Conservation (phyloP, 176 grass and related monocot species). For the Pontederia crassipes region DNA sequence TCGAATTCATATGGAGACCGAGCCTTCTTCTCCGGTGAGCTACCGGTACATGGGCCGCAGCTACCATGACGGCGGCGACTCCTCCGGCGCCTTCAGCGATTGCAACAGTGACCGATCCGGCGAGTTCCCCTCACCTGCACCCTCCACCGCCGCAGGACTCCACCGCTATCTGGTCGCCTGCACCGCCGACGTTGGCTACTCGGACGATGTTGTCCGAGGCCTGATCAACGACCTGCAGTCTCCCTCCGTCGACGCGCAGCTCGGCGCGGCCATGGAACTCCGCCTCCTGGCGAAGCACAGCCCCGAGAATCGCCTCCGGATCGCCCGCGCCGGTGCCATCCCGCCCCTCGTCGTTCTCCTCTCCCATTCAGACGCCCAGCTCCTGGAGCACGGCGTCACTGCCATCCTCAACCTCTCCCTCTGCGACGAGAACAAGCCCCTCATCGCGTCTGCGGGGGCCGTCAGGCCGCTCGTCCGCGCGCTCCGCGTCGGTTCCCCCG, state of each 20-base stretch:
- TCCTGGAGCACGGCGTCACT: constrained; percentile 81
- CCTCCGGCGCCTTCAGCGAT: constrained; percentile 28
- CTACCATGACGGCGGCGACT: too few relatives aligned
- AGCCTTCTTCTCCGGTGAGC: too few relatives aligned
- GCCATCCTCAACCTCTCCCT: constrained; percentile 84
- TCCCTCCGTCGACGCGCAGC: constrained; percentile 45
- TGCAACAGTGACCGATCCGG: constrained; percentile 59
- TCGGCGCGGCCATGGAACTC: constrained; percentile 49
- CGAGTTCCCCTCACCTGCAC: constrained; percentile 39
- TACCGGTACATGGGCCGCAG: too few relatives aligned
- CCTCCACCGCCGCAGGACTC: constrained; percentile 21
- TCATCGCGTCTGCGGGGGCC: constrained; percentile 49
- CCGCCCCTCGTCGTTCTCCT: constrained; percentile 48
- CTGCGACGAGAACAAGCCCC: constrained; percentile 70
- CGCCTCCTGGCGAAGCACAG: constrained; percentile 84
- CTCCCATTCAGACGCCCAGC: constrained; percentile 53
- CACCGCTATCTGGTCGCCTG: constrained; percentile 69
- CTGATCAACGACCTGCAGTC: constrained; percentile 49
- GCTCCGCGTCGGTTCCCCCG: constrained; percentile 15
- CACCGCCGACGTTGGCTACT: constrained; percentile 33
- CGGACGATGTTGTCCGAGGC: constrained; percentile 41
- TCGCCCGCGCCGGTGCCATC: constrained; percentile 51
- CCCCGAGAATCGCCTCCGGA: constrained; percentile 74
- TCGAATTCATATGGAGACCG: too few relatives aligned
- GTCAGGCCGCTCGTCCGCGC: constrained; percentile 48